These are phyloP conservation scores for Yarrowia osloensis DNA, from an alignment of 805 yeast species.

Conservation along the genomic window DNA sequence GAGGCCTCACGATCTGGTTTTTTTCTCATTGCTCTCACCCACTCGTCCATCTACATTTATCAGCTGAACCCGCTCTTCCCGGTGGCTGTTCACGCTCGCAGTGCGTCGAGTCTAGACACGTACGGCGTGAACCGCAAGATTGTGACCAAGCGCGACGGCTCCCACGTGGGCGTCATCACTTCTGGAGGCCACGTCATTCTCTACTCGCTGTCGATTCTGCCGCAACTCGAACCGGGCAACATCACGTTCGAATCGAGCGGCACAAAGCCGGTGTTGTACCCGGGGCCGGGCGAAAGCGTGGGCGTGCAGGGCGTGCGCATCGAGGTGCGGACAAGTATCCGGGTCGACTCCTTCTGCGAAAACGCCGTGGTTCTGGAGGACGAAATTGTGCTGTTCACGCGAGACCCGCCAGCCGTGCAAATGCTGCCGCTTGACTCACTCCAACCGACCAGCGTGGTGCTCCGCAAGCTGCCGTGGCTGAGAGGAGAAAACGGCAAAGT, in stretches of 20 bases:
- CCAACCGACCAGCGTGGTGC: conserved; percentile 32
- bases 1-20: conserved; percentile 39
- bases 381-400: conserved; percentile 36
- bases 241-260: conserved; percentile 31
- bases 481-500: conserved; percentile 37
- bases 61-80: conserved; percentile 49
- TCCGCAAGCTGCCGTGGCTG: conserved; percentile 36
- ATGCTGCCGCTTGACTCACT: conserved; percentile 34
- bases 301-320: conserved; percentile 44
- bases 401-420: conserved; percentile 35
- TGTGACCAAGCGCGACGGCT: conserved; percentile 45
- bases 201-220: conserved; percentile 35
- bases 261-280: conserved; percentile 34
- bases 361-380: conserved; percentile 37
- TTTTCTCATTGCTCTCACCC: conserved; percentile 45
- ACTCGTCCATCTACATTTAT: conserved; percentile 46
- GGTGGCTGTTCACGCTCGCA: conserved; percentile 51
- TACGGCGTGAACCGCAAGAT: conserved; percentile 52
- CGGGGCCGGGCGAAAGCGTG: conserved; percentile 47
- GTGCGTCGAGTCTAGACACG: conserved; percentile 47
- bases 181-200: conserved; percentile 44
- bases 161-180: conserved; percentile 15
- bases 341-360: conserved; percentile 41
- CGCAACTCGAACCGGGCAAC: conserved; percentile 32
- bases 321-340: conserved; percentile 38